A percentile compares a stretch with the other conserved stretches of the same genome.
These are phyloP conservation scores for Exophiala dermatitidis DNA, from an alignment of 2,329 filamentous ascomycete species.

Conservation along the genomic window DNA sequence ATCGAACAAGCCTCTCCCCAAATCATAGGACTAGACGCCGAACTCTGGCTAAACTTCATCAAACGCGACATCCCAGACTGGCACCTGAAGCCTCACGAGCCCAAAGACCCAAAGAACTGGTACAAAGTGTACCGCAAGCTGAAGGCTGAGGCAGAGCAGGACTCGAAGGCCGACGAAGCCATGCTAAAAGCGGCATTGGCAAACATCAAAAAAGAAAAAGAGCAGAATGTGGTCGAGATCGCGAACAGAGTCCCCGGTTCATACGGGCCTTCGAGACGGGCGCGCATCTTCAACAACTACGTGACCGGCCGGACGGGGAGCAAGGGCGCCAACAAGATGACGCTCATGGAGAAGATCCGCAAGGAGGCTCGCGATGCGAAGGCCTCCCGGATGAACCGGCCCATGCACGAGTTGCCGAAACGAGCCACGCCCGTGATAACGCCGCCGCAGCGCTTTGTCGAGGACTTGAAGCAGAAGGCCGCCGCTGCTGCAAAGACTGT, in stretches of 20 bases:
- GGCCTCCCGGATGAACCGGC: conserved; percentile 31
- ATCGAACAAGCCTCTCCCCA: conserved; percentile 74
- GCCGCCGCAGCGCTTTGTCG: conserved; percentile 38
- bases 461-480: conserved; percentile 27
- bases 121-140: conserved; percentile 69
- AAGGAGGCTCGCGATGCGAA: conserved; percentile 51
- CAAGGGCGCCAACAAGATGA: conserved; percentile 35
- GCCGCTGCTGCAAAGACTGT: background rate
- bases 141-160: conserved; percentile 50
- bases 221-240: conserved; percentile 52
- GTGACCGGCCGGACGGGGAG: conserved; percentile 26
- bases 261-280: conserved; percentile 3
- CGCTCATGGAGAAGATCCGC: conserved; percentile 49
- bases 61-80: conserved; percentile 65
- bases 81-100: conserved; percentile 56
- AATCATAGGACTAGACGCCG: conserved; percentile 59
- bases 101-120: conserved; percentile 64
- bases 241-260: conserved; percentile 41
- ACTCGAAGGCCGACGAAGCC: conserved; percentile 52
- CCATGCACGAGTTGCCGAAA: conserved; percentile 38
- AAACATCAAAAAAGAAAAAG: conserved; percentile 52
- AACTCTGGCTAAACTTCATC: conserved; percentile 76
- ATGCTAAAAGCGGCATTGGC: conserved; percentile 52
- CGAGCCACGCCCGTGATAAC: conserved; percentile 34
- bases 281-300: conserved; percentile 16